Conservation (phyloP, 768 basidiomycete genomes). For the Mrakia blollopis region DNA sequence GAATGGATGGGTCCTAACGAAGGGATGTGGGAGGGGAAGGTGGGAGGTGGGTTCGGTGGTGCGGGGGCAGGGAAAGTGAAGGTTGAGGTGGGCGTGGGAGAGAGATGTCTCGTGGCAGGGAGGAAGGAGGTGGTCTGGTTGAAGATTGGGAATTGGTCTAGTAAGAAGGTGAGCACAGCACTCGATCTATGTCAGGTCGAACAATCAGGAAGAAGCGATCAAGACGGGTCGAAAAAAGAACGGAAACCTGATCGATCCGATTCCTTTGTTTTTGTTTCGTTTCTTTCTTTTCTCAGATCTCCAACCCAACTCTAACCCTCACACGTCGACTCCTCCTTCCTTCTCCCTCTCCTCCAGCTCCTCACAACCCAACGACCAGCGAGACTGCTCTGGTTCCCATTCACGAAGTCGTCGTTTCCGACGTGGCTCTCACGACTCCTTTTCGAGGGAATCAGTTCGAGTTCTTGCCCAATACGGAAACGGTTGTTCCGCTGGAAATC, state of each 20-base stretch:
- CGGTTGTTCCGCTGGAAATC: not conserved
- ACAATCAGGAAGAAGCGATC: no score
- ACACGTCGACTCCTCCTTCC: constrained; percentile 10
- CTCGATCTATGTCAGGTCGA: no score
- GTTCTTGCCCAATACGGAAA: not conserved
- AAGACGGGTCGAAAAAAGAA: no score
- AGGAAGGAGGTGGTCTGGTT: not conserved
- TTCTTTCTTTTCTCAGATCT: not conserved
- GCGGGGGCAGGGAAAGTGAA: constrained; percentile 4
- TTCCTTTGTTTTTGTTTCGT: not conserved
- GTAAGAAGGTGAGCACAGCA: constrained; percentile 7
- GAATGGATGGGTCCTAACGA: not conserved
- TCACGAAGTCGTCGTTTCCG: constrained; percentile 9
- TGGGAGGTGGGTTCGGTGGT: not conserved
- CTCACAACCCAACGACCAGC: not conserved
- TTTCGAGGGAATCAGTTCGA: constrained; percentile 8
- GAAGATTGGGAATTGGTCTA: not conserved
- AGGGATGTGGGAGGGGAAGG: constrained; percentile 15
- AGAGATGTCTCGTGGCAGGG: constrained; percentile 3
- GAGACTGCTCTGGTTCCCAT: not conserved
- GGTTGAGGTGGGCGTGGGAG: not conserved
- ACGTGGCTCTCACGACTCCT: not conserved
- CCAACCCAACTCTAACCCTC: constrained; percentile 8
- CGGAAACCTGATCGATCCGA: no score
- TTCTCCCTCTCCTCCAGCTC: not conserved